Evolutionary conservation across 2,329 filamentous ascomycete species (phyloP), one percentile per base, ranked within the genome.

Genomic region (Arthrobotrys conoides): DNA sequence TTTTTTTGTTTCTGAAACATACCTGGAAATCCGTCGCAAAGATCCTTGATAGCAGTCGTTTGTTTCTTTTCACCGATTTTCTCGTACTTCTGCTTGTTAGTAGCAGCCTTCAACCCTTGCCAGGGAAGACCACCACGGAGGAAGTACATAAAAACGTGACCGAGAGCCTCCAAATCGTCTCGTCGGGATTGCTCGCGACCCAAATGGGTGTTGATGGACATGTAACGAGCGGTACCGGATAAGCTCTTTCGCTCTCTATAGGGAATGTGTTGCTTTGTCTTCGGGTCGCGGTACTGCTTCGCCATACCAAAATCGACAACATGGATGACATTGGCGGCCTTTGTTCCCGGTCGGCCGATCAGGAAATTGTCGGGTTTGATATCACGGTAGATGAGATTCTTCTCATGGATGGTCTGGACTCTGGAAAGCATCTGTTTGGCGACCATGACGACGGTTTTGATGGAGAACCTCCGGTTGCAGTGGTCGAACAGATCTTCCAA

Each of bases 51-150:
- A 4, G 90, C 90, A 22, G 96, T 98, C 0, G 95, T 97, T 87
- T 98, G 96, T 88, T 99, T 99, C 91, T 99, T 98, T 88, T 99
- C 95, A 55, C 96, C 96, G 85, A 99, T 99, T 89, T 98, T 98
- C 87, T 99, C 96, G 84, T 99, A 99, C 87, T 99, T 99, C 85
- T 99, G 96, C 90, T 99, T 91, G 85, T 92, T 92, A 57, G 90
- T 92, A 33, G 90, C 90, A 84, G 90, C 90, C 86, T 92, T 92
- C 80, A 92, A 86, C 9, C 90, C 90, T 83, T 92, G 90, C 90
- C 91, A 92, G 41, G 91, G 90, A 69, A 92, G 86, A 6, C 89
- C 90, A 57, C 91, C 91, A n/a, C 90, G 87, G 53, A 92, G 85
- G 84, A 92, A 92, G 85, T 92, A 92, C 87, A 92, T 90, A 84